Evolutionary conservation across 805 yeast species (phyloP).

Genomic region (Candida yuanshanica): DNA sequence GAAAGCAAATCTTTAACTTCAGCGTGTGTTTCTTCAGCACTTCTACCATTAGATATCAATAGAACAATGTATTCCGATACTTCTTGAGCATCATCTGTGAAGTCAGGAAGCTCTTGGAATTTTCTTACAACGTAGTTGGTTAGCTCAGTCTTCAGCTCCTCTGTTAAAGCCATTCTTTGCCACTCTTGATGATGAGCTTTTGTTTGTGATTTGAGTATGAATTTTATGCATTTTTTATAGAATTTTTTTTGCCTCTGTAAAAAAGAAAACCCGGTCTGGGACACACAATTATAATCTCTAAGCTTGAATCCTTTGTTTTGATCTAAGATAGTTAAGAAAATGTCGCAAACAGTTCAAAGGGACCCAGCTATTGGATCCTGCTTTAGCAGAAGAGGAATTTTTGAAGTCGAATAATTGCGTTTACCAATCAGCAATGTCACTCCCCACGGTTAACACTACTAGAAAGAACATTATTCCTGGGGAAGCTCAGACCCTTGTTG

Average conservation of each 20-base stretch:
- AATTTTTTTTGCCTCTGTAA: not conserved
- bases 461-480: not conserved
- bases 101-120: slow-evolving; percentile 33
- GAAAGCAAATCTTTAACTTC: slow-evolving; percentile 62
- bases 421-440: no score
- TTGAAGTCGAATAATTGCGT: no score
- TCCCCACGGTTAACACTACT: not conserved
- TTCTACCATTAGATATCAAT: slow-evolving; percentile 61
- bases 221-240: not conserved
- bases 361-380: no score
- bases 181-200: not conserved
- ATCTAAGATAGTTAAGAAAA: no score
- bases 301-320: no score
- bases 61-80: slow-evolving; percentile 73
- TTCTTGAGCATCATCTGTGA: slow-evolving; percentile 49
- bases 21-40: slow-evolving; percentile 50
- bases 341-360: no score
- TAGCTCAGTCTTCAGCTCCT: slow-evolving; percentile 34
- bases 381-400: no score
- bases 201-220: not conserved
- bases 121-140: slow-evolving; percentile 38
- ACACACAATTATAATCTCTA: not conserved
- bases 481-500: not conserved
- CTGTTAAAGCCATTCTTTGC: slow-evolving; percentile 11
- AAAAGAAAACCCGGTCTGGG: not conserved